Percentiles rank a stretch among this genome's conserved stretches.
These are phyloP conservation scores for Nakazawaea peltata DNA, from an alignment of 805 yeast species.

Conservation along the genomic window DNA sequence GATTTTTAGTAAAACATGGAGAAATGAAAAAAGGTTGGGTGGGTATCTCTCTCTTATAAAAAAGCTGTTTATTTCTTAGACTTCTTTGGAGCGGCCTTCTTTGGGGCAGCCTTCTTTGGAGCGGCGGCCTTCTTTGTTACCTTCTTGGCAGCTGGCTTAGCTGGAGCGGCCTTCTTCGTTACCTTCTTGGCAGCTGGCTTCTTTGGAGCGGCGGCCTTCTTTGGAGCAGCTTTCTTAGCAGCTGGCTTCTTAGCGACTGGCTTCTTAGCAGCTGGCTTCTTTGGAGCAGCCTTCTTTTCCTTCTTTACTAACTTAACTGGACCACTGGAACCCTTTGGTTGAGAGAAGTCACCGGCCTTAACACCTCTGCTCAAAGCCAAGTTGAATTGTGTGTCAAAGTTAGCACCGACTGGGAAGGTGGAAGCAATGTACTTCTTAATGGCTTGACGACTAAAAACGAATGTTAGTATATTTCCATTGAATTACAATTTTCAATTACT, in stretches of 20 bases:
- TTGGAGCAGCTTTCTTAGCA: constrained; percentile 21
- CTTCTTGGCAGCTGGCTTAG: constrained; percentile 17
- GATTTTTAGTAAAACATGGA: too few species aligned
- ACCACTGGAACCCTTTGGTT: constrained; percentile 89
- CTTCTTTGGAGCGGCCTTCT: constrained; percentile 13
- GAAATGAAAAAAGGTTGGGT: too few species aligned
- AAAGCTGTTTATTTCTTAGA: constrained; percentile 18
- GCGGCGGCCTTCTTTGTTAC: constrained; percentile 15
- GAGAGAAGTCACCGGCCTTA: constrained; percentile 62
- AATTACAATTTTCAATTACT: constrained; percentile 20
- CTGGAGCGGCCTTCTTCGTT: constrained; percentile 13
- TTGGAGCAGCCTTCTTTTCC: constrained; percentile 26
- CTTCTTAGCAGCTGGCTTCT: constrained; percentile 13
- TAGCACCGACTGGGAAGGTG: constrained; percentile 50
- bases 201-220: constrained; percentile 19
- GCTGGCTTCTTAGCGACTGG: constrained; percentile 21
- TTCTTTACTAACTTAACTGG: constrained; percentile 62
- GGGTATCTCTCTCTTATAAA: neutral
- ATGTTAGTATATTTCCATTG: too few species aligned
- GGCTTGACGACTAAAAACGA: constrained; percentile 62
- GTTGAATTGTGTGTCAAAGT: constrained; percentile 72
- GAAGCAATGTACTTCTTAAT: constrained; percentile 74
- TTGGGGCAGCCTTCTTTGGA: constrained; percentile 17
- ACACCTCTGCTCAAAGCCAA: constrained; percentile 77
- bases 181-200: constrained; percentile 13